Percentiles rank a stretch among this genome's conserved stretches.
Evolutionary conservation across 2,329 filamentous ascomycete species (phyloP).

Genomic region (Coniella lustricola): DNA sequence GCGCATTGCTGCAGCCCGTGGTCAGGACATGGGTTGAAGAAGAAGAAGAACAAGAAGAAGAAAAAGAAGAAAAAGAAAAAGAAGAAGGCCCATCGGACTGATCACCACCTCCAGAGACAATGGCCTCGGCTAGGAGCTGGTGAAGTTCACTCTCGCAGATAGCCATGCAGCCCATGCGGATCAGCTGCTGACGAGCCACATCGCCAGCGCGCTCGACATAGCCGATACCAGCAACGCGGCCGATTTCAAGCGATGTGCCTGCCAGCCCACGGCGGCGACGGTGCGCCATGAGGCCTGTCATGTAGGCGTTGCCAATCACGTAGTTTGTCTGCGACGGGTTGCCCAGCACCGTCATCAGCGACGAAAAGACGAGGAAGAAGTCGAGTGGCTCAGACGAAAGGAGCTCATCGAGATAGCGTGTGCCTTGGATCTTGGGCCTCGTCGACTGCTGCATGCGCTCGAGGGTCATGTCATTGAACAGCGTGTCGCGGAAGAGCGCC

Average conservation of each 20-base stretch:
- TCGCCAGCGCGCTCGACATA: conserved; percentile 21
- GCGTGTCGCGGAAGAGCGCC: conserved; percentile 18
- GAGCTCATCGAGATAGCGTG: conserved; percentile 17
- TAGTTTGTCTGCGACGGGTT: conserved; percentile 28
- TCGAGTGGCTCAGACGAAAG: conserved; percentile 21
- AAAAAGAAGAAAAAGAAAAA: too few species aligned
- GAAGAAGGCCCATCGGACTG: too few species aligned
- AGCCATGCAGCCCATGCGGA: conserved; percentile 2
- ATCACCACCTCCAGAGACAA: too few species aligned
- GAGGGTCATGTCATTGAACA: conserved; percentile 12
- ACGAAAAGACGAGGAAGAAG: conserved; percentile 32
- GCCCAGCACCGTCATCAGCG: conserved; percentile 26
- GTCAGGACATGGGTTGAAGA: too few species aligned
- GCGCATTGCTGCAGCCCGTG: neutral
- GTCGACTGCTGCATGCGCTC: conserved; percentile 10
- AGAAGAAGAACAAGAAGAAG: too few species aligned
- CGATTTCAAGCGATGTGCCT: conserved; percentile 28
- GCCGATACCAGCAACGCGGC: conserved; percentile 22
- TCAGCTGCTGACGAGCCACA: neutral
- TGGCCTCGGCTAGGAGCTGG: conserved; percentile 34
- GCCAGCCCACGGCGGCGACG: conserved; percentile 23
- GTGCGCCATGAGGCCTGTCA: conserved; percentile 25
- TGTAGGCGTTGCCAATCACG: conserved; percentile 28
- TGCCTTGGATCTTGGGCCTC: conserved; percentile 16
- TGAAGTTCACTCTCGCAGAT: conserved; percentile 32